A percentile compares a stretch with the other conserved stretches of the same genome.
phyloP scores from a whole-genome alignment of 2,329 filamentous ascomycete species.

The Diaporthe sp. region DNA sequence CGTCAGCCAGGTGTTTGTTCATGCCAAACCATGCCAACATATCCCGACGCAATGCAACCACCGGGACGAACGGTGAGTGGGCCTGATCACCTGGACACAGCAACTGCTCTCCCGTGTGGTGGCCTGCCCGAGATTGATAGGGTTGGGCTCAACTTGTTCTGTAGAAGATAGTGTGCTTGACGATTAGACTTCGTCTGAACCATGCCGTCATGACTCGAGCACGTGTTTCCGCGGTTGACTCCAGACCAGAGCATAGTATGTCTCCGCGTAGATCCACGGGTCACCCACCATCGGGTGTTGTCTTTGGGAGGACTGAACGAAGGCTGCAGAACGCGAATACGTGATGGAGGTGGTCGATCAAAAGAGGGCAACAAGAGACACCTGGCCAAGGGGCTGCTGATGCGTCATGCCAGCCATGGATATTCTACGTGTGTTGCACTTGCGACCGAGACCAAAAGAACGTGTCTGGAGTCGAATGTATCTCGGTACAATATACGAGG shows the following conservation, averaged over 20 bases:
- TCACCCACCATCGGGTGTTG: background rate
- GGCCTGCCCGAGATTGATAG: too few relatives aligned
- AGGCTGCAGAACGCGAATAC: background rate
- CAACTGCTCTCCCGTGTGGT: background rate
- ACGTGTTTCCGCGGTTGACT: conserved; percentile 5
- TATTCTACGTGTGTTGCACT: background rate
- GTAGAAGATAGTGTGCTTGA: background rate
- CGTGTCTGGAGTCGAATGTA: background rate
- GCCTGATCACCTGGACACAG: background rate
- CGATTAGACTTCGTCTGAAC: conserved; percentile 22
- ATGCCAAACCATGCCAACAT: conserved; percentile 5
- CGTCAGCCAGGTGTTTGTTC: background rate
- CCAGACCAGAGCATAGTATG: conserved; percentile 6
- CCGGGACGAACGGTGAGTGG: background rate
- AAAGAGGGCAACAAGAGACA: background rate
- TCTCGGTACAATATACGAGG: background rate
- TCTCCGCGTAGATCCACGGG: background rate
- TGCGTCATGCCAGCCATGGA: background rate
- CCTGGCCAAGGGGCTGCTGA: background rate
- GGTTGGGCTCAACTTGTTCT: background rate
- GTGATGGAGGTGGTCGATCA: too few relatives aligned
- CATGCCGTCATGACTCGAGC: conserved; percentile 27
- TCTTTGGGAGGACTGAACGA: background rate
- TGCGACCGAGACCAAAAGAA: background rate
- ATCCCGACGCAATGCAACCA: conserved; percentile 23